phyloP scores from a whole-genome alignment of 768 basidiomycete genomes.

The Hygrocybe punicea region DNA sequence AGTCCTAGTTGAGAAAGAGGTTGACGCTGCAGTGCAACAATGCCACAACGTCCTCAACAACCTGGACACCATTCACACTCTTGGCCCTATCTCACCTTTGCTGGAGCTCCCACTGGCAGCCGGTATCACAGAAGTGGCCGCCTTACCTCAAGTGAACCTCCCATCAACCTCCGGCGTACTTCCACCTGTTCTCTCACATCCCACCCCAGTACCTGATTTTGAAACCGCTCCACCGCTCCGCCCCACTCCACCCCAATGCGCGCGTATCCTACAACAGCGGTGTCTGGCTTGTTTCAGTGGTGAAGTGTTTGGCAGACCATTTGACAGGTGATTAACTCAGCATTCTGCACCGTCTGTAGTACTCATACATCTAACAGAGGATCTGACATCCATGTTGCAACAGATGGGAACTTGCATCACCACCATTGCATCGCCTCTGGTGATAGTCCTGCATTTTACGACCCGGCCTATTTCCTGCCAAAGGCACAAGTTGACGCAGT shows the following conservation, averaged over 20 bases:
- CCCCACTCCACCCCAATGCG: conserved; percentile 2
- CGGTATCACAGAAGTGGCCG: too few relatives aligned
- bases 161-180: neutral
- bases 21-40: conserved; percentile 9
- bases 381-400: conserved; percentile 2
- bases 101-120: neutral
- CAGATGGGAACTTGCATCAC: conserved; percentile 38
- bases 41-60: neutral
- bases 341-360: neutral
- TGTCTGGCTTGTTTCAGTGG: conserved; percentile 10
- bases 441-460: conserved; percentile 32
- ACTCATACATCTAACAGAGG: neutral
- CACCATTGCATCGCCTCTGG: conserved; percentile 29
- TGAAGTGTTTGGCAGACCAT: neutral
- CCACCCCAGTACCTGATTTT: neutral
- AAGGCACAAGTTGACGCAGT: conserved; percentile 33
- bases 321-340: neutral
- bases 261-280: neutral
- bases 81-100: neutral
- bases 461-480: conserved; percentile 32
- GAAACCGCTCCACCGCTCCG: too few relatives aligned
- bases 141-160: neutral
- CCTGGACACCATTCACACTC: neutral
- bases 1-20: conserved; percentile 12
- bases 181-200: neutral